These are phyloP conservation scores for Candida alai DNA, from an alignment of 805 yeast species.

Conservation along the genomic window DNA sequence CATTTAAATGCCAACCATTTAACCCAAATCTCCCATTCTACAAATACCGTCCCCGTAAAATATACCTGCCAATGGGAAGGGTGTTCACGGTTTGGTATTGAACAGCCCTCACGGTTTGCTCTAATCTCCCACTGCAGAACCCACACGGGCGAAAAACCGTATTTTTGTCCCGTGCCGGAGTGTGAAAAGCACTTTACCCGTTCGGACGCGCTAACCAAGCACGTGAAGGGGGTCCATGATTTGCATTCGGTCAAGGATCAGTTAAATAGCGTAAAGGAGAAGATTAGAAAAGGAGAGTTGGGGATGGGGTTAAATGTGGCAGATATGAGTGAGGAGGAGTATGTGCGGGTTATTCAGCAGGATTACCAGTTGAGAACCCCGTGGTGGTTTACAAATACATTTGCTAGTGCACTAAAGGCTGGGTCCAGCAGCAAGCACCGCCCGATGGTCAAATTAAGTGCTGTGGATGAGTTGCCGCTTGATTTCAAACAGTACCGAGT, in stretches of 20 bases:
- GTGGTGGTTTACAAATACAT: conserved; percentile 39
- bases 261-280: conserved; percentile 23
- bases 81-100: conserved; percentile 49
- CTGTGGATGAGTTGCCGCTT: conserved; percentile 24
- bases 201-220: conserved; percentile 61
- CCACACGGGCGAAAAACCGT: conserved; percentile 67
- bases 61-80: conserved; percentile 61
- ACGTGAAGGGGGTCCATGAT: conserved; percentile 59
- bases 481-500: conserved; percentile 31
- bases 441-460: conserved; percentile 11
- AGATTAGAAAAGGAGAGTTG: conserved; percentile 27
- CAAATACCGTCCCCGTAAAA: conserved; percentile 23
- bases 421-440: not conserved
- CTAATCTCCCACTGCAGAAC: conserved; percentile 59
- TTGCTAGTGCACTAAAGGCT: conserved; percentile 22
- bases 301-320: conserved; percentile 20
- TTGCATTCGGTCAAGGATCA: conserved; percentile 38
- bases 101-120: conserved; percentile 54
- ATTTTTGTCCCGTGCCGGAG: conserved; percentile 61
- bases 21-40: conserved; percentile 13
- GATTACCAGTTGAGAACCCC: conserved; percentile 35
- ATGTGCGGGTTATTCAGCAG: conserved; percentile 24
- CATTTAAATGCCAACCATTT: conserved; percentile 32
- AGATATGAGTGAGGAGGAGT: conserved; percentile 26
- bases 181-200: conserved; percentile 58